A percentile compares a stretch with the other conserved stretches of the same genome.
Conservation (phyloP, 2,329 filamentous ascomycete genomes). For the Fusarium guadeloupense region DNA sequence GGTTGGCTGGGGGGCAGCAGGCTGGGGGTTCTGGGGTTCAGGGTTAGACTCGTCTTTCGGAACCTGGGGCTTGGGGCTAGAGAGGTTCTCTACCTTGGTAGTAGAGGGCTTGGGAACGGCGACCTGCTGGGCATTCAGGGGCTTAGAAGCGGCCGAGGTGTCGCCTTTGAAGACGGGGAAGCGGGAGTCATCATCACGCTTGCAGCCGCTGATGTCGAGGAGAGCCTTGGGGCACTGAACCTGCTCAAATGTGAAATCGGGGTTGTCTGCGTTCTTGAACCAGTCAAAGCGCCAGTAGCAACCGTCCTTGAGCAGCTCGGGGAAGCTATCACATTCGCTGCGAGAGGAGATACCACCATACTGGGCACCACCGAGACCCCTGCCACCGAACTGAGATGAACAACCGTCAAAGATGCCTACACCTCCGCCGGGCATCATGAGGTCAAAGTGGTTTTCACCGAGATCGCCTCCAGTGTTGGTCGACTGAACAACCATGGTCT, state of each 20-base stretch:
- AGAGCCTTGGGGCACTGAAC: constrained; percentile 64
- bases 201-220: constrained; percentile 52
- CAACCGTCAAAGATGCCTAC: constrained; percentile 64
- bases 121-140: constrained; percentile 1
- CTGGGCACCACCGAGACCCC: constrained; percentile 58
- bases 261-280: constrained; percentile 68
- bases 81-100: constrained; percentile 4
- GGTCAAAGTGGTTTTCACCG: constrained; percentile 66
- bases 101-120: constrained; percentile 1
- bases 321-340: constrained; percentile 62
- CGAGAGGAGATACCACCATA: constrained; percentile 66
- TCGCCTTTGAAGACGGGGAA: constrained; percentile 41
- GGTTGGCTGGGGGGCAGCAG: background rate
- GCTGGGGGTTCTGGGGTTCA: constrained; percentile 5
- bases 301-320: constrained; percentile 62
- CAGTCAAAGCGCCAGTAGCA: constrained; percentile 73
- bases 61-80: constrained; percentile 1
- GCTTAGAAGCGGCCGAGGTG: background rate
- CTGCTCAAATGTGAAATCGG: constrained; percentile 62
- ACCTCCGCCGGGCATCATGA: constrained; percentile 65
- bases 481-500: constrained; percentile 71
- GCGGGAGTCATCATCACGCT: constrained; percentile 43
- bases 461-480: constrained; percentile 70
- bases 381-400: constrained; percentile 55
- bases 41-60: background rate